Base-by-base conservation (phyloP, 2,329 filamentous ascomycete genomes). In the Xylaria sp. region DNA sequence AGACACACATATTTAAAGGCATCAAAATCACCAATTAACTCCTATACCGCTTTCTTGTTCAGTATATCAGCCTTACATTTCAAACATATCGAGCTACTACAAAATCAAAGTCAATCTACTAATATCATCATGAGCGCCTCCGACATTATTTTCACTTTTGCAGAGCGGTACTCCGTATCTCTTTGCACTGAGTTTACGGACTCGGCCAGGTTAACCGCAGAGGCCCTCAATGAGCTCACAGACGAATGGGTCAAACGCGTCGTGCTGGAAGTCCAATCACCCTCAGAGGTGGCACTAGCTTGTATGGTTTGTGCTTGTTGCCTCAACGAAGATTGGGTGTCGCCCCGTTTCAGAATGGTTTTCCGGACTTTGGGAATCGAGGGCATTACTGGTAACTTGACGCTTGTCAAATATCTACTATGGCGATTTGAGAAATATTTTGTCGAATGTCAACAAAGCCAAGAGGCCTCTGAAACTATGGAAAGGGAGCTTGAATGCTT, bases 351-450 rank as follows among this genome's bases (percentile, higher is more conserved):
- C 0, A 45, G 55, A 9, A 4, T 2, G 8, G 25, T 48, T 12
- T 25, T 59, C 2, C 18, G n/a, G 55, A 18, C 15, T 12, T 25
- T 60, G 3, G 10, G 23, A 20, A 18, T 43, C 15, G 30, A 52
- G 7, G 25, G 18, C 7, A n/a, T 13, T 1, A 18, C 13, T 8
- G 41, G 58, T 36, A 62, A 25, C 25, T n/a, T 18, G 9, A 6
- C 34, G 12, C 34, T 66, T 25, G 43, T 53, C 15, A 20, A 46
- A 10, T 63, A 63, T 59, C 30, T 66, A 0, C 28, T 52, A 12
- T 55, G 34, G 53, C 28, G 59, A 4, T 63, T 59, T 15, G 36
- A 30, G 23, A 12, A 20, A 13, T 39, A 45, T 10, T 28, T 4
- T 0, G 8, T 28, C 12, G 32, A 30, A 34, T 8, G 10, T 8